Evolutionary conservation across 1,284 basidiomycete species (phyloP).

Genomic region (Neolentinus lepideus): DNA sequence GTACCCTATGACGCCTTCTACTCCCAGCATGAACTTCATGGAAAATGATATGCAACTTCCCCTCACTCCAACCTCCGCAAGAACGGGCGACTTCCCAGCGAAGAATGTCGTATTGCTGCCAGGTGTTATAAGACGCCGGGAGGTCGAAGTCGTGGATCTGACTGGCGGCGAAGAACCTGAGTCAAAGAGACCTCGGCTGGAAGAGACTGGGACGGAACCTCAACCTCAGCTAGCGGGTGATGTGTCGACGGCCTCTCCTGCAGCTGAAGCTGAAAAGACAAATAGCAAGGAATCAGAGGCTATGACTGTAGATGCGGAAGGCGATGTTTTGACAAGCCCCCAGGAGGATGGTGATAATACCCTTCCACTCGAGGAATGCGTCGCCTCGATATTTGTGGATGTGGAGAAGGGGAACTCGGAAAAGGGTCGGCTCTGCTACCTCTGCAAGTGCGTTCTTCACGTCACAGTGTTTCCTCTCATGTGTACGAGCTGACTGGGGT

Average conservation of each 20-base stretch:
- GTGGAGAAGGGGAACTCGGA: conserved; percentile 29
- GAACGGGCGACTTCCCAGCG: background rate
- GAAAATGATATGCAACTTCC: background rate
- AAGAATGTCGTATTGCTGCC: background rate
- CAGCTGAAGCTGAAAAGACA: background rate
- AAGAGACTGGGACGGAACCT: background rate
- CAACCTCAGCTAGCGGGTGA: background rate
- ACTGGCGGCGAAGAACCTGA: background rate
- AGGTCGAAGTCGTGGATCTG: background rate
- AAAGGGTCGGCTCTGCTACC: conserved; percentile 26
- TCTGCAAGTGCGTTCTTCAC: conserved; percentile 41
- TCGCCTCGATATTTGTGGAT: conserved; percentile 37
- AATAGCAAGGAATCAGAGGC: background rate
- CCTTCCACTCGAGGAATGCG: conserved; percentile 31
- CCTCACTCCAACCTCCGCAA: background rate
- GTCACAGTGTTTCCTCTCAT: background rate
- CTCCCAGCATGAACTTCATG: background rate
- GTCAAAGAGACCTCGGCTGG: background rate
- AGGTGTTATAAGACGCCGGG: background rate
- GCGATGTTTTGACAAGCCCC: conserved; percentile 14
- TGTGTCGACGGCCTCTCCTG: background rate
- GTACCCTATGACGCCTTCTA: background rate
- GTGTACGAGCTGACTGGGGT: background rate
- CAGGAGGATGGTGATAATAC: conserved; percentile 26
- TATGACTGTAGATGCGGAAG: conserved; percentile 5